phyloP scores from a whole-genome alignment of 1,284 basidiomycete genomes.

The Thecaphora frezii region DNA sequence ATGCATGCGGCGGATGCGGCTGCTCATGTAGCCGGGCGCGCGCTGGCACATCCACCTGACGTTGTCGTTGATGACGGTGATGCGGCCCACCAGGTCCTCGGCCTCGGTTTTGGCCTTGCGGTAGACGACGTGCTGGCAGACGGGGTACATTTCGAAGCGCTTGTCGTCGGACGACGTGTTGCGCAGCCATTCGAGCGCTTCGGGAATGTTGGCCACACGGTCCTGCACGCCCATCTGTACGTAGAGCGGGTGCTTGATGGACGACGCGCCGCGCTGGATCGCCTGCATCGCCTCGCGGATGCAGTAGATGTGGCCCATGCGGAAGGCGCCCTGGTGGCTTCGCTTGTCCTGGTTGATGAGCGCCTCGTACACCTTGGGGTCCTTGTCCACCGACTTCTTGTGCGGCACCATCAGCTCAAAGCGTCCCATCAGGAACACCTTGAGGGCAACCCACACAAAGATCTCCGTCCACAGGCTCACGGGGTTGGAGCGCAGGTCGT shows the following conservation, averaged over 20 bases:
- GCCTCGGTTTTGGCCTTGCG: constrained; percentile 55
- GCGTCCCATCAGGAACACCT: constrained; percentile 19
- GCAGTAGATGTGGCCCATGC: constrained; percentile 46
- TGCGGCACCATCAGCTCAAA: constrained; percentile 53
- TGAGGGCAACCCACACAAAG: constrained; percentile 8
- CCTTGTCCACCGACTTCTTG: constrained; percentile 53
- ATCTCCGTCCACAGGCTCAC: constrained; percentile 14
- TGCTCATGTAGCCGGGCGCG: constrained; percentile 15
- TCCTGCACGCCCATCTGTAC: constrained; percentile 53
- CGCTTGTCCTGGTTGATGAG: constrained; percentile 51
- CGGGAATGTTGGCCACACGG: constrained; percentile 34
- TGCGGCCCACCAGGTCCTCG: constrained; percentile 51
- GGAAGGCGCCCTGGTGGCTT: constrained; percentile 52
- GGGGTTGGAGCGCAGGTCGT: constrained; percentile 28
- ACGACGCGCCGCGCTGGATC: constrained; percentile 17
- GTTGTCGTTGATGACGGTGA: constrained; percentile 53
- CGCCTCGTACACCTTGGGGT: constrained; percentile 55
- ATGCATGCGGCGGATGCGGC: constrained; percentile 10
- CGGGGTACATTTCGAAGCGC: constrained; percentile 48
- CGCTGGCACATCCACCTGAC: constrained; percentile 53
- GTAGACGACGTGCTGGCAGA: constrained; percentile 57
- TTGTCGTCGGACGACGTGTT: constrained; percentile 30
- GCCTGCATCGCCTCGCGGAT: constrained; percentile 35
- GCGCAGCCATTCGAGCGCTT: constrained; percentile 33
- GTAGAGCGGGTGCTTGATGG: constrained; percentile 45